Conservation (phyloP, 305 asterid species). For the Fraxinus ornus region DNA sequence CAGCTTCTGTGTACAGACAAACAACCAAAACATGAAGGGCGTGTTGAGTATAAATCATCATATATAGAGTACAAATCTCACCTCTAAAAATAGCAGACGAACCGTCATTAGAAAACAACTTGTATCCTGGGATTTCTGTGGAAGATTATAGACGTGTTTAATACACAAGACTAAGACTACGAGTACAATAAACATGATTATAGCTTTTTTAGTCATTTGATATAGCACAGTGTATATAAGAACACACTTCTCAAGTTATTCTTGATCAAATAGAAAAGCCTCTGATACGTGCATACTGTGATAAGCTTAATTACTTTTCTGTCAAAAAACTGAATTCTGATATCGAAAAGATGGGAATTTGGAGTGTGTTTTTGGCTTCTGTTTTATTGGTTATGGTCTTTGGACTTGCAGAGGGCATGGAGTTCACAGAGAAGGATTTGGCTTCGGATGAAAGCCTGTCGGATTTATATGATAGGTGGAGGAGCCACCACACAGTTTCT, state of each 20-base stretch:
- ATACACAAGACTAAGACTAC: neutral
- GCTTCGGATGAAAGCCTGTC: conserved; percentile 65
- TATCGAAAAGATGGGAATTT: conserved; percentile 13
- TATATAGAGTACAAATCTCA: conserved; percentile 20
- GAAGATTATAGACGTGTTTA: neutral
- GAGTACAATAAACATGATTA: neutral
- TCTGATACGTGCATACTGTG: neutral
- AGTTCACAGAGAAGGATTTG: conserved; percentile 64
- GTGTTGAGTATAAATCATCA: conserved; percentile 23
- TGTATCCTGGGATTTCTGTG: conserved; percentile 24
- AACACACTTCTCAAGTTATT: neutral
- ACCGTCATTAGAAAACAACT: conserved; percentile 19
- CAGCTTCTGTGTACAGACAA: conserved; percentile 26
- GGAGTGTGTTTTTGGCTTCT: conserved; percentile 36
- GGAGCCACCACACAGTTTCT: conserved; percentile 67
- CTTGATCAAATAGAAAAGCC: neutral
- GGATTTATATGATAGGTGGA: conserved; percentile 70
- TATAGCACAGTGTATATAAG: neutral
- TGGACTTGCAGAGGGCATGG: conserved; percentile 49
- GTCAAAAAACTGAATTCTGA: neutral
- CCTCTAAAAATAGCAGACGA: conserved; percentile 35
- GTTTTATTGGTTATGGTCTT: conserved; percentile 37
- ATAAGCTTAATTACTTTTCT: neutral
- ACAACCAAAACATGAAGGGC: conserved; percentile 37
- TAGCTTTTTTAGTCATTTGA: neutral